These are phyloP conservation scores for Mitragyna speciosa DNA, from an alignment of 257 asterid genomes.

Conservation along the genomic window DNA sequence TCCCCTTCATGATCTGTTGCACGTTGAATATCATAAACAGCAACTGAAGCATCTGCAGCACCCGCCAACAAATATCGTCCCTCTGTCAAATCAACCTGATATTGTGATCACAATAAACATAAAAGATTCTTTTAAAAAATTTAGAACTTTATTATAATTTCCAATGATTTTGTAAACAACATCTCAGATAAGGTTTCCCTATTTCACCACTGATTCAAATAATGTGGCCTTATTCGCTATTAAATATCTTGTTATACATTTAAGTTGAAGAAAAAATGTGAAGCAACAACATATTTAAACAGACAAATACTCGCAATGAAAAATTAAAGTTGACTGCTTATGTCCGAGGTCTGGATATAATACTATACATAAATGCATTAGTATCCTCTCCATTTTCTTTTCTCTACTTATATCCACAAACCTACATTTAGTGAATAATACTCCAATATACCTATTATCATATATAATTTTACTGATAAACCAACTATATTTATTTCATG, in stretches of 20 bases:
- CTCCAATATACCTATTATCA: no score
- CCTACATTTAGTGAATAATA: no score
- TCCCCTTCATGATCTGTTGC: constrained; percentile 58
- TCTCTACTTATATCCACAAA: no score
- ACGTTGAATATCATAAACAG: constrained; percentile 79
- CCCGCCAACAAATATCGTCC: constrained; percentile 85
- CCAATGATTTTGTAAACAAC: neutral
- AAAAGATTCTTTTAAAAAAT: constrained; percentile 15
- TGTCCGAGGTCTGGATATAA: no score
- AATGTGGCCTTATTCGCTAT: neutral
- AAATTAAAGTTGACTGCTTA: no score
- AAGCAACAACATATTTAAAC: neutral
- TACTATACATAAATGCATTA: no score
- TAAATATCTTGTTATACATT: neutral
- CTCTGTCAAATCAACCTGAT: constrained; percentile 99
- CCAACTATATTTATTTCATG: no score
- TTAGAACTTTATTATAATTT: neutral
- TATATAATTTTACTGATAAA: no score
- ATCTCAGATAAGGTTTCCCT: neutral
- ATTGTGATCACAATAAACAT: constrained; percentile 56
- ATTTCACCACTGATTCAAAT: neutral
- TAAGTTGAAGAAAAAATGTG: neutral
- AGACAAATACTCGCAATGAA: no score
- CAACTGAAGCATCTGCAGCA: constrained; percentile 90
- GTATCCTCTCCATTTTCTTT: neutral